Evolutionary conservation across 129 eudicot genomes (phyloP).

Genomic region (Erigeron canadensis): DNA sequence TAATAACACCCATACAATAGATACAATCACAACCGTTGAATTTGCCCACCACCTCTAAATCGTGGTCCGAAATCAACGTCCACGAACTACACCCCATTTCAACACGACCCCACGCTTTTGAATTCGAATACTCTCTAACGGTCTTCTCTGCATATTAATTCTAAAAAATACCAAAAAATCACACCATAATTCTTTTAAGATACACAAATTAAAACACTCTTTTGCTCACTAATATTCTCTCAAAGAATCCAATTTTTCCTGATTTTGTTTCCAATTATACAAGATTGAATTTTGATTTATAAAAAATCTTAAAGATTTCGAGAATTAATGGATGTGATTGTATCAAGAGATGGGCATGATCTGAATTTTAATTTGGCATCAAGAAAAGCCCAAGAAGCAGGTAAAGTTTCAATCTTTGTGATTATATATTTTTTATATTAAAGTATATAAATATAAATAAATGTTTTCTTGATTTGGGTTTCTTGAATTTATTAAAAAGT

Average conservation of each 20-base stretch:
- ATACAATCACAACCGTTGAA: slow-evolving; percentile 25
- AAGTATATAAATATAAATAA: background rate
- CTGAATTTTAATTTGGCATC: slow-evolving; percentile 71
- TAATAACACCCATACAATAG: no score
- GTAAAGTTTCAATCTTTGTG: slow-evolving; percentile 19
- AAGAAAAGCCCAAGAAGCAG: slow-evolving; percentile 97
- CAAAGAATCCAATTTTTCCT: slow-evolving; percentile 1
- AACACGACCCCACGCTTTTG: slow-evolving; percentile 33
- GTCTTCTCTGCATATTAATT: slow-evolving; percentile 41
- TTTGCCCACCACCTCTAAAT: slow-evolving; percentile 15
- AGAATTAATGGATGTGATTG: slow-evolving; percentile 60
- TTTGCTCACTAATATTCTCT: slow-evolving; percentile 12
- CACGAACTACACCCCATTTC: slow-evolving; percentile 23
- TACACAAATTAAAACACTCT: background rate
- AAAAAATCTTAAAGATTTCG: slow-evolving; percentile 18
- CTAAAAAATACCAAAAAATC: slow-evolving; percentile 13
- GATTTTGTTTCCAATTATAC: slow-evolving; percentile 30
- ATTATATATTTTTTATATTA: background rate
- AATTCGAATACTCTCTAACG: slow-evolving; percentile 36
- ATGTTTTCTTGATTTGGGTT: background rate
- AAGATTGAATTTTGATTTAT: background rate
- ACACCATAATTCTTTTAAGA: slow-evolving; percentile 7
- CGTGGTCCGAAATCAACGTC: slow-evolving; percentile 24
- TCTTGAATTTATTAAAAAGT: background rate
- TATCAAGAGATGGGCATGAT: slow-evolving; percentile 47